phyloP scores from a whole-genome alignment of 177 flowering plant species.

The Telopea speciosissima region DNA sequence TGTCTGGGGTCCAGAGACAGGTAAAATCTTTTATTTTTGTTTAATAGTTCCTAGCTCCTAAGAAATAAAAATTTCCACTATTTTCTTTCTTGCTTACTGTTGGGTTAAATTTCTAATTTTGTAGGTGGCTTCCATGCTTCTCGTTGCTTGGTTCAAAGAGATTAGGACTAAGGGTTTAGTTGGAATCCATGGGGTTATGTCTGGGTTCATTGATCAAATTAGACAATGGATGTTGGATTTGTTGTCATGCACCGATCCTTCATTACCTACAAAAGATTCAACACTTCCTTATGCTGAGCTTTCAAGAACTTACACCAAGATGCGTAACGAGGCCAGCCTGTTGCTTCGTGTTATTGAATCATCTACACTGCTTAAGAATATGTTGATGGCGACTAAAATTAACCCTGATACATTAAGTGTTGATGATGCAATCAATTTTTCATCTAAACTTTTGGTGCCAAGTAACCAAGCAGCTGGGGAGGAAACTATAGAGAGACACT shows the following conservation, averaged over 20 bases:
- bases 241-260: slow-evolving; percentile 75
- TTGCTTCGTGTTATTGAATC: slow-evolving; percentile 48
- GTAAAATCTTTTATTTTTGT: slow-evolving; percentile 25
- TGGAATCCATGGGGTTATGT: slow-evolving; percentile 19
- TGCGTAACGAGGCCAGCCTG: slow-evolving; percentile 79
- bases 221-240: slow-evolving; percentile 69
- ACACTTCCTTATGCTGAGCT: slow-evolving; percentile 85
- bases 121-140: slow-evolving; percentile 87
- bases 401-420: slow-evolving; percentile 53
- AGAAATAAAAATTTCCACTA: too few species aligned
- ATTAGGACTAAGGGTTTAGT: slow-evolving; percentile 26
- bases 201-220: slow-evolving; percentile 31
- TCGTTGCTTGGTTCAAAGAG: slow-evolving; percentile 91
- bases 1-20: slow-evolving; percentile 95
- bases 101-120: not conserved
- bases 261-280: slow-evolving; percentile 82
- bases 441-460: slow-evolving; percentile 47
- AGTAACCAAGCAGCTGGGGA: slow-evolving; percentile 26
- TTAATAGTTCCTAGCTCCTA: not conserved
- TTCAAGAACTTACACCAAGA: slow-evolving; percentile 88
- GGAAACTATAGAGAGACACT: slow-evolving; percentile 31
- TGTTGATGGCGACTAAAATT: slow-evolving; percentile 30
- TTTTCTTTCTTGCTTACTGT: not conserved
- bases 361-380: slow-evolving; percentile 31
- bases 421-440: slow-evolving; percentile 78